These are phyloP conservation scores for Colletotrichum sp. DNA, from an alignment of 2,329 filamentous ascomycete genomes.

Conservation along the genomic window DNA sequence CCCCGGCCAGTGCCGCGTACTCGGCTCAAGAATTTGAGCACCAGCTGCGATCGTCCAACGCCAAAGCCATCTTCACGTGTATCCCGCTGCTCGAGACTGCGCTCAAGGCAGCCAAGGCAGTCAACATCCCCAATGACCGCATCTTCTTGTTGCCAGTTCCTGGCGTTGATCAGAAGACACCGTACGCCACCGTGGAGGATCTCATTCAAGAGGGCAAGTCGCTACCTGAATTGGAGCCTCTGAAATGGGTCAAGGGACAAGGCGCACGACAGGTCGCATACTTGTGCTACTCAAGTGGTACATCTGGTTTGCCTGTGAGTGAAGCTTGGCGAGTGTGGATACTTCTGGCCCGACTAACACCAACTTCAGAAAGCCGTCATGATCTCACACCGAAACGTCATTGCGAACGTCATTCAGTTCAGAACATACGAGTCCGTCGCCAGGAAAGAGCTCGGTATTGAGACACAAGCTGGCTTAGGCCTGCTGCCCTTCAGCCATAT, in stretches of 20 bases:
- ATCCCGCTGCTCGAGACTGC: conserved; percentile 65
- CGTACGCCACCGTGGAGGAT: conserved; percentile 70
- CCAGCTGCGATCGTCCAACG: conserved; percentile 72
- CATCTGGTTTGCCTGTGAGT: conserved; percentile 75
- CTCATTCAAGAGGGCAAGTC: conserved; percentile 65
- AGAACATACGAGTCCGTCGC: conserved; percentile 44
- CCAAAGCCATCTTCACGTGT: conserved; percentile 75
- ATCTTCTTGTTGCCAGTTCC: conserved; percentile 75
- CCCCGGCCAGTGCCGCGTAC: conserved; percentile 78
- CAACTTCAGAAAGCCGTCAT: conserved; percentile 75
- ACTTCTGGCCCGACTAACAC: not conserved
- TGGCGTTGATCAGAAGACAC: conserved; percentile 51
- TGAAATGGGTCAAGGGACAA: conserved; percentile 69
- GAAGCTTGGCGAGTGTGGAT: not conserved
- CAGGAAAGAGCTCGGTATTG: conserved; percentile 39
- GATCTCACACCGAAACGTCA: conserved; percentile 81
- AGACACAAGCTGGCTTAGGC: conserved; percentile 60
- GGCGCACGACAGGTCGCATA: conserved; percentile 74
- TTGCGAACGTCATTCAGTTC: conserved; percentile 75
- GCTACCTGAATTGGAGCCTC: conserved; percentile 56
- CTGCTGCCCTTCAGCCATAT: conserved; percentile 85
- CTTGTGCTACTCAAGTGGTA: conserved; percentile 81
- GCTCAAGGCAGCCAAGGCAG: conserved; percentile 64
- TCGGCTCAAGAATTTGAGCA: conserved; percentile 72
- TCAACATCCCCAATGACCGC: conserved; percentile 63